Percentiles rank a stretch among this genome's conserved stretches.
phyloP scores from a whole-genome alignment of 2,329 filamentous ascomycete genomes.

The Trichoderma sp. region DNA sequence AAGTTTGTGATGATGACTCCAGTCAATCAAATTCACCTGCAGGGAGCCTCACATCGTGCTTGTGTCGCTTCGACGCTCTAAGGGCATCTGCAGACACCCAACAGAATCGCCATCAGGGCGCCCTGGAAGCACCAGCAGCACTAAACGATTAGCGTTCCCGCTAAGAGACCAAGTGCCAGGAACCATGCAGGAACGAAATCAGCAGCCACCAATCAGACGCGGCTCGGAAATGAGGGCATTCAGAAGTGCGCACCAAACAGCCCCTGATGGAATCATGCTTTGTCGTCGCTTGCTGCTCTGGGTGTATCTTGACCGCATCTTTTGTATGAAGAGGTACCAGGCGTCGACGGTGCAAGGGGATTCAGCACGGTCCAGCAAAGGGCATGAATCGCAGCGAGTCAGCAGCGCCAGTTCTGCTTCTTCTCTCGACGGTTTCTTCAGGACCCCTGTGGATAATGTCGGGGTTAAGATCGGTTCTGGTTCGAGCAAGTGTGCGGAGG shows the following conservation, averaged over 20 bases:
- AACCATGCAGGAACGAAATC: slow-evolving; percentile 26
- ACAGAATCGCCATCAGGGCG: background rate
- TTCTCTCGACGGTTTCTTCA: background rate
- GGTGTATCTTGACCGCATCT: background rate
- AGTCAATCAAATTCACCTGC: too few relatives aligned
- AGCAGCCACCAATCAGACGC: slow-evolving; percentile 6
- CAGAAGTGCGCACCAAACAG: slow-evolving; percentile 8
- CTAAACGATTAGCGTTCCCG: slow-evolving; percentile 1
- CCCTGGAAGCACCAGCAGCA: background rate
- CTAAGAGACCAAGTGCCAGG: slow-evolving; percentile 18
- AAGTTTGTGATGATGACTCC: too few relatives aligned
- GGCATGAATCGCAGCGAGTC: slow-evolving; percentile 3
- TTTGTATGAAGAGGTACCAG: background rate
- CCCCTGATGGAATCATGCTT: background rate
- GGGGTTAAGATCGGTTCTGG: background rate
- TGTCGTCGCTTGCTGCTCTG: background rate
- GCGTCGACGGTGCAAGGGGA: background rate
- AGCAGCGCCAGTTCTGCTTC: background rate
- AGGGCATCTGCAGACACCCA: background rate
- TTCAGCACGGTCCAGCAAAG: background rate
- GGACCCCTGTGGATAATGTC: background rate
- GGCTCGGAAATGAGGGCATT: slow-evolving; percentile 20
- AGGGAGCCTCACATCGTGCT: too few relatives aligned
- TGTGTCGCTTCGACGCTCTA: too few relatives aligned
- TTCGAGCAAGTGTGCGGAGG: slow-evolving; percentile 4